Evolutionary conservation across 306 rosid species (phyloP).

Genomic region (Cucurbita pepo): DNA sequence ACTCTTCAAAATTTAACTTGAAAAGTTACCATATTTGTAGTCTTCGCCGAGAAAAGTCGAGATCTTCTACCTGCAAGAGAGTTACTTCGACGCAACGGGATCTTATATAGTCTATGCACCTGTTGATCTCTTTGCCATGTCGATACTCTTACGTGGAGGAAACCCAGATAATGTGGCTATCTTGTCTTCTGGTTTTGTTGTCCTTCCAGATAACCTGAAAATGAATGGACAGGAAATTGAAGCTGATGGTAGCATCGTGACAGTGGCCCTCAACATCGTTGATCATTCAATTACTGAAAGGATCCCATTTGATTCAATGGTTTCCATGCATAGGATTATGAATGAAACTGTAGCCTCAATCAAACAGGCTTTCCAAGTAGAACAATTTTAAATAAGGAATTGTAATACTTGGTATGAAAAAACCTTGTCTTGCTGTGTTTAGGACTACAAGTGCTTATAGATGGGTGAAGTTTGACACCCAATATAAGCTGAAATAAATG

Average conservation of each 20-base stretch:
- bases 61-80: constrained; percentile 45
- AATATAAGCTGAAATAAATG: too few relatives aligned
- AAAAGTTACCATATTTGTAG: constrained; percentile 11
- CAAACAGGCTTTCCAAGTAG: background rate
- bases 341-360: constrained; percentile 16
- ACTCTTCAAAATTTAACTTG: background rate
- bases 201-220: constrained; percentile 55
- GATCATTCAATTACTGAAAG: background rate
- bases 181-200: constrained; percentile 87
- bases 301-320: constrained; percentile 15
- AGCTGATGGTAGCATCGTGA: constrained; percentile 26
- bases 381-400: background rate
- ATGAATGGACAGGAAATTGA: constrained; percentile 7
- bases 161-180: constrained; percentile 88
- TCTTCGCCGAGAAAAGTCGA: background rate
- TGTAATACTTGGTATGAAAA: background rate
- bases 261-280: constrained; percentile 20
- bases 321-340: constrained; percentile 8
- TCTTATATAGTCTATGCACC: constrained; percentile 84
- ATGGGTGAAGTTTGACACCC: too few relatives aligned
- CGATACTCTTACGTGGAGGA: constrained; percentile 70
- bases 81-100: constrained; percentile 54
- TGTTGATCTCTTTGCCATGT: constrained; percentile 74
- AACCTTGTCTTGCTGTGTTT: background rate
- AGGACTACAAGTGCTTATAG: background rate